Percentiles rank a stretch among this genome's conserved stretches.
These are phyloP conservation scores for Ophiostoma piceae DNA, from an alignment of 2,329 filamentous ascomycete species.

Conservation along the genomic window DNA sequence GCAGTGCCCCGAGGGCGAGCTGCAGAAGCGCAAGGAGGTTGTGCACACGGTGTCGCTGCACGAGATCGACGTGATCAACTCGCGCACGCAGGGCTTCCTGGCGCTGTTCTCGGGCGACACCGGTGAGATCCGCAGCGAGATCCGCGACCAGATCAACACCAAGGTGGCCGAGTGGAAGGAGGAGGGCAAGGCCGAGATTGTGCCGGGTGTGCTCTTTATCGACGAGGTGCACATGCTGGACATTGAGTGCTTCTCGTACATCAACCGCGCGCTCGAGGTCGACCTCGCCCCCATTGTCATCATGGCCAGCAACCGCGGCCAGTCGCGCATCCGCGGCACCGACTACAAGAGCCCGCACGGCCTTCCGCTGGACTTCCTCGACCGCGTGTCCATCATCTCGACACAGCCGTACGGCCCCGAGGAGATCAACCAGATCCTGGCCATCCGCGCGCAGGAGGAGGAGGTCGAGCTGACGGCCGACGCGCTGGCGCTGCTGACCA, in stretches of 20 bases:
- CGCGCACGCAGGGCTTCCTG: conserved; percentile 93
- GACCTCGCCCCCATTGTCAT: conserved; percentile 96
- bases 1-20: conserved; percentile 92
- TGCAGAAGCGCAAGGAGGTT: conserved; percentile 95
- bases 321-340: conserved; percentile 86
- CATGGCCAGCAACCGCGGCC: conserved; percentile 96
- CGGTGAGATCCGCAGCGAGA: conserved; percentile 93
- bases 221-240: conserved; percentile 99
- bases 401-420: conserved; percentile 77
- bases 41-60: conserved; percentile 95
- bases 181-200: conserved; percentile 97
- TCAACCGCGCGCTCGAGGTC: conserved; percentile 93
- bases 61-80: conserved; percentile 99
- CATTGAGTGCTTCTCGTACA: conserved; percentile 97
- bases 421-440: conserved; percentile 87
- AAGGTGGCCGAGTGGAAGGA: conserved; percentile 99
- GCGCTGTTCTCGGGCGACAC: conserved; percentile 97
- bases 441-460: conserved; percentile 90
- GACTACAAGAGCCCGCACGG: conserved; percentile 91
- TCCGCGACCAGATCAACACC: conserved; percentile 97
- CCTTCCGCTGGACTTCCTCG: conserved; percentile 89
- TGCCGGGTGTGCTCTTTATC: conserved; percentile 94
- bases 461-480: conserved; percentile 89
- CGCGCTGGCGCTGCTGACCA: conserved; percentile 85
- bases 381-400: conserved; percentile 92